phyloP scores from a whole-genome alignment of 1,284 basidiomycete genomes.

The Wallemia hederae region DNA sequence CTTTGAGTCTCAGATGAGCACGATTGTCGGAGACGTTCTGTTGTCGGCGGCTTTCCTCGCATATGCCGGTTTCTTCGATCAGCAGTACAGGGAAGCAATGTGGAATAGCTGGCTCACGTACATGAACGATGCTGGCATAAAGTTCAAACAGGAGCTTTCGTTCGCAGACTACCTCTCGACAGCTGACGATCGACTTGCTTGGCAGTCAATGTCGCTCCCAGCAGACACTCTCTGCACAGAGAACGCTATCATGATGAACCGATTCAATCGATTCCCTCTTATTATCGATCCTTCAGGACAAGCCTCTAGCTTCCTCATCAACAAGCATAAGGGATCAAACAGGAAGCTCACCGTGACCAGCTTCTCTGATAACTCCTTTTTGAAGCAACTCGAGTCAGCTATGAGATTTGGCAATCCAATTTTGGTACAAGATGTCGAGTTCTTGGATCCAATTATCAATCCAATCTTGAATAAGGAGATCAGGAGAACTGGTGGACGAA shows the following conservation, averaged over 20 bases:
- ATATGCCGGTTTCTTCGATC: constrained; percentile 95
- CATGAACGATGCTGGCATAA: constrained; percentile 61
- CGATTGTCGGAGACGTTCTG: constrained; percentile 87
- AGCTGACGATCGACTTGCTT: constrained; percentile 78
- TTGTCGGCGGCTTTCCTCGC: constrained; percentile 90
- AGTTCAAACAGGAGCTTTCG: constrained; percentile 72
- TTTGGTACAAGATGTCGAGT: constrained; percentile 91
- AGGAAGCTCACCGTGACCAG: constrained; percentile 94
- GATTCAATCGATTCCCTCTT: constrained; percentile 89
- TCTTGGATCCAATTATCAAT: constrained; percentile 90
- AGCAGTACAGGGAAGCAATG: constrained; percentile 89
- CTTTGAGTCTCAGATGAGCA: constrained; percentile 95
- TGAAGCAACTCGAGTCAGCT: constrained; percentile 95
- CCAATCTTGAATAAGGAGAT: constrained; percentile 94
- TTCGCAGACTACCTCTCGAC: constrained; percentile 89
- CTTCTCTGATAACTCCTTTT: constrained; percentile 93
- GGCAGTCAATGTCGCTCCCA: constrained; percentile 83
- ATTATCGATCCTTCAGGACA: constrained; percentile 99
- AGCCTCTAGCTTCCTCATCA: constrained; percentile 72
- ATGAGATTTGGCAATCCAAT: constrained; percentile 93
- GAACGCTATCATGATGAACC: constrained; percentile 96
- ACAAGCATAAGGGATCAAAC: constrained; percentile 46
- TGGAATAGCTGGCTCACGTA: constrained; percentile 86
- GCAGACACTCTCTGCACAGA: constrained; percentile 86
- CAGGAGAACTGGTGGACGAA: constrained; percentile 76